These are phyloP conservation scores for Pleomassaria siparia DNA, from an alignment of 2,329 filamentous ascomycete species.

Conservation along the genomic window DNA sequence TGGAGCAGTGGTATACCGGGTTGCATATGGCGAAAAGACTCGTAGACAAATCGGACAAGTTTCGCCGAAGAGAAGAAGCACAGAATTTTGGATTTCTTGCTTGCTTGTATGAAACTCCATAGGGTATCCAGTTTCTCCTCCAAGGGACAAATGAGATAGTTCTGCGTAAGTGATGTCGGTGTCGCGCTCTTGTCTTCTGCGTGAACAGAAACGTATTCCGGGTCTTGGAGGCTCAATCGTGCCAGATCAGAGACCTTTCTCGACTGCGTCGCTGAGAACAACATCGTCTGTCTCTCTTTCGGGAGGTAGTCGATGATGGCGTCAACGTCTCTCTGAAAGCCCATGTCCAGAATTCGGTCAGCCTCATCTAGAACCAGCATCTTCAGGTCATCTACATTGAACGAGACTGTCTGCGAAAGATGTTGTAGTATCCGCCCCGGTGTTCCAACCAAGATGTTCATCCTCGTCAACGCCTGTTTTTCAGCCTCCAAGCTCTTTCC, in stretches of 20 bases:
- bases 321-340: conserved; percentile 87
- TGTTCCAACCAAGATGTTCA: conserved; percentile 97
- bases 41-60: conserved; percentile 94
- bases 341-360: conserved; percentile 97
- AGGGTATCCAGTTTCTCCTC: conserved; percentile 88
- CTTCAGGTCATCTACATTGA: conserved; percentile 88
- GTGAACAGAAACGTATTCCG: conserved; percentile 94
- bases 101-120: conserved; percentile 88
- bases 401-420: conserved; percentile 86
- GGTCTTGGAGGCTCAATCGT: conserved; percentile 81
- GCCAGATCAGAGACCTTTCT: conserved; percentile 92
- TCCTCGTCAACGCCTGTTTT: conserved; percentile 77
- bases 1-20: conserved; percentile 92
- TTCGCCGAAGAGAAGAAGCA: conserved; percentile 96
- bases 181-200: conserved; percentile 79
- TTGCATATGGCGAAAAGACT: conserved; percentile 88
- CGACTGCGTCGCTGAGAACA: conserved; percentile 96
- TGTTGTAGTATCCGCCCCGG: conserved; percentile 95
- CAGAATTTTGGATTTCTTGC: conserved; percentile 90
- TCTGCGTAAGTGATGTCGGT: conserved; percentile 81
- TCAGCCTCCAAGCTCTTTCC: conserved; percentile 89
- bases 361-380: conserved; percentile 94
- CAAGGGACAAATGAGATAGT: conserved; percentile 84
- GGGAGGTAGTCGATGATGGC: conserved; percentile 92
- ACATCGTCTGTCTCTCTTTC: conserved; percentile 79